phyloP scores from a whole-genome alignment of 768 basidiomycete genomes.

The Panellus pusillus region DNA sequence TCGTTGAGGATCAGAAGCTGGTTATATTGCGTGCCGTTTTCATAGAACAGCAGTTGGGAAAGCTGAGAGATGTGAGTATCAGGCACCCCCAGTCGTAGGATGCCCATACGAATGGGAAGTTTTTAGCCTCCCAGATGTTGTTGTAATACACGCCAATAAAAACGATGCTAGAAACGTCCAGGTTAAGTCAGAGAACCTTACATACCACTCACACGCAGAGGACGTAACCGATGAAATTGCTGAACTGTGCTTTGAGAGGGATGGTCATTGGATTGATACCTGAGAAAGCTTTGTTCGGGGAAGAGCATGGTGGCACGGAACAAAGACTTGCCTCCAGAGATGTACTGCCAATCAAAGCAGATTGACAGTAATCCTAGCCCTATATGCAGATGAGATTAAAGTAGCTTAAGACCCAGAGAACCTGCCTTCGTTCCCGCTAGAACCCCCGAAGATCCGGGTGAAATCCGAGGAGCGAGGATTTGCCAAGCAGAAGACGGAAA shows the following conservation, averaged over 20 bases:
- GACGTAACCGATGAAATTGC: constrained; percentile 47
- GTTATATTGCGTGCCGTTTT: constrained; percentile 47
- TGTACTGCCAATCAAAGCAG: constrained; percentile 65
- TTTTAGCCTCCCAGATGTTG: constrained; percentile 51
- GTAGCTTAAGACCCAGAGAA: background rate
- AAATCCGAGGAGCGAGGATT: constrained; percentile 45
- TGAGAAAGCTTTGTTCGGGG: constrained; percentile 9
- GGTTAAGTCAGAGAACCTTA: background rate
- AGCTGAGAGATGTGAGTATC: constrained; percentile 36
- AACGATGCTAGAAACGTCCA: constrained; percentile 31
- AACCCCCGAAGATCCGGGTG: constrained; percentile 63
- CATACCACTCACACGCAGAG: constrained; percentile 43
- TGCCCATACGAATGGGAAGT: constrained; percentile 29
- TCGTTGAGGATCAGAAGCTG: constrained; percentile 48
- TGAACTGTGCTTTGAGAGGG: constrained; percentile 51
- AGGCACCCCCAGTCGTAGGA: constrained; percentile 18
- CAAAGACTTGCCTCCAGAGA: constrained; percentile 32
- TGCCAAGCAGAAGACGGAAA: constrained; percentile 59
- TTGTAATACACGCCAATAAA: constrained; percentile 55
- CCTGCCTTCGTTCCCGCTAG: constrained; percentile 59
- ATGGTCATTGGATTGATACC: constrained; percentile 49
- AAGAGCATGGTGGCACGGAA: background rate
- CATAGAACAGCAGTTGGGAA: constrained; percentile 50
- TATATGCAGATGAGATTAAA: background rate
- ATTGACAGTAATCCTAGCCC: constrained; percentile 53